Percentiles rank a stretch among this genome's conserved stretches.
Evolutionary conservation across 2,329 filamentous ascomycete genomes (phyloP).

Genomic region (Arthroderma uncinatum): DNA sequence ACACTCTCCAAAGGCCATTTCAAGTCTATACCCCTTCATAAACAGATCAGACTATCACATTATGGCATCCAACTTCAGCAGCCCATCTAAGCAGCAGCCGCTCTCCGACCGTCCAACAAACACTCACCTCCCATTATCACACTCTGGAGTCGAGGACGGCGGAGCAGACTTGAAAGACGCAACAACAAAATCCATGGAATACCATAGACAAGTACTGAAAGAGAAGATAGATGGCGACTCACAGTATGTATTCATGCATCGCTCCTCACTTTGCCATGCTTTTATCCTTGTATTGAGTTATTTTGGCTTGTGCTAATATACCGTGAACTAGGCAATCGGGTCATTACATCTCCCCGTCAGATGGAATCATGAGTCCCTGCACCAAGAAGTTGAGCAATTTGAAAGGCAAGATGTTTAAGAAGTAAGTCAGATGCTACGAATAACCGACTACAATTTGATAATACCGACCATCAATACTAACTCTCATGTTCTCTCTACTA

Average conservation of each 20-base stretch:
- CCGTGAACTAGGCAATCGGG: conserved; percentile 20
- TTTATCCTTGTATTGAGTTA: neutral
- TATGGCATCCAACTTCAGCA: conserved; percentile 7
- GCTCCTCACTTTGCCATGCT: neutral
- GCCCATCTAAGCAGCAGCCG: conserved; percentile 22
- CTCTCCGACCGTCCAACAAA: conserved; percentile 34
- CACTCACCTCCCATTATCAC: conserved; percentile 25
- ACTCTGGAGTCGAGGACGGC: conserved; percentile 8
- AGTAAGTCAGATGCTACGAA: conserved; percentile 22
- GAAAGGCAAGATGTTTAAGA: conserved; percentile 41
- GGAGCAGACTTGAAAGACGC: conserved; percentile 26
- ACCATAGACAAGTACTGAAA: conserved; percentile 34
- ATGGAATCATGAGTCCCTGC: conserved; percentile 41
- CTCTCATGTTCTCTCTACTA: conserved; percentile 13
- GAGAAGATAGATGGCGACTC: conserved; percentile 32
- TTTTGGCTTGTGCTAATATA: neutral
- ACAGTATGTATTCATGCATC: conserved; percentile 24
- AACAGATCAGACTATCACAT: neutral
- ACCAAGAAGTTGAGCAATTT: conserved; percentile 41
- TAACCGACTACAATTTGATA: neutral
- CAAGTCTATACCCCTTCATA: neutral
- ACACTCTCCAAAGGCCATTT: neutral
- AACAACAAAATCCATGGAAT: conserved; percentile 31
- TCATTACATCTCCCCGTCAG: conserved; percentile 39
- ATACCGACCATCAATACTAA: neutral